These are phyloP conservation scores for Lasiosphaeria ovina DNA, from an alignment of 495 filamentous ascomycete species.

Conservation along the genomic window DNA sequence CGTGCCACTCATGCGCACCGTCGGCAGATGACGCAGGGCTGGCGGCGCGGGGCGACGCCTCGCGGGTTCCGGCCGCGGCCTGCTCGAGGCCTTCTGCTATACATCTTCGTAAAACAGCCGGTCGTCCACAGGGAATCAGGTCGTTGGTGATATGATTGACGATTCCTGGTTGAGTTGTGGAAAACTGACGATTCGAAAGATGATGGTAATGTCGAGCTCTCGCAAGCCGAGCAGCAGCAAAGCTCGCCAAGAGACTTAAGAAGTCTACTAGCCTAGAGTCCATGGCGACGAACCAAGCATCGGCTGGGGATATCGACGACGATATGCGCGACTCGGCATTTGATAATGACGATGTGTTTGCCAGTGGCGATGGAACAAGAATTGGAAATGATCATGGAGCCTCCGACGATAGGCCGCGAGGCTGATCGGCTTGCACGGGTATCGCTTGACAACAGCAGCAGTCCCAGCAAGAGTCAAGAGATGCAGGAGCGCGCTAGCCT, in stretches of 20 bases:
- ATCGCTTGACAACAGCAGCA: slow-evolving; percentile 12
- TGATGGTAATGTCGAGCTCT: too few species aligned
- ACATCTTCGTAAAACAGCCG: too few species aligned
- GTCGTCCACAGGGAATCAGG: too few species aligned
- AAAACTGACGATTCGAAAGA: too few species aligned
- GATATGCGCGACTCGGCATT: slow-evolving; percentile 24
- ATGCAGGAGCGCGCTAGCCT: slow-evolving; percentile 35
- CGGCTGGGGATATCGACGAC: slow-evolving; percentile 28
- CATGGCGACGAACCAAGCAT: slow-evolving; percentile 37
- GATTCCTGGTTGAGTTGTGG: too few species aligned
- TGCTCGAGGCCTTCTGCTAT: too few species aligned
- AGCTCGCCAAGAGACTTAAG: slow-evolving; percentile 21
- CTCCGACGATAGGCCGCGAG: not conserved
- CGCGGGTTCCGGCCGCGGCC: too few species aligned
- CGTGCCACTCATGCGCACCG: too few species aligned
- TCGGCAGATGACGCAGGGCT: too few species aligned
- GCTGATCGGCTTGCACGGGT: slow-evolving; percentile 12
- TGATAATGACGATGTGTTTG: slow-evolving; percentile 6
- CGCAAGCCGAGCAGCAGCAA: slow-evolving; percentile 22
- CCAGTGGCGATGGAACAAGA: slow-evolving; percentile 2
- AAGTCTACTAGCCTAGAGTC: slow-evolving; percentile 34
- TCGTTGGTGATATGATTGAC: too few species aligned
- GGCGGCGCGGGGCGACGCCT: too few species aligned
- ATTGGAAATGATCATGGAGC: not conserved
- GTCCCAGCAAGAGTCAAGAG: slow-evolving; percentile 27